Evolutionary conservation across 352 stramenopile species (phyloP), one percentile per base, ranked within the genome.

Genomic region (Phytophthora parvispora): DNA sequence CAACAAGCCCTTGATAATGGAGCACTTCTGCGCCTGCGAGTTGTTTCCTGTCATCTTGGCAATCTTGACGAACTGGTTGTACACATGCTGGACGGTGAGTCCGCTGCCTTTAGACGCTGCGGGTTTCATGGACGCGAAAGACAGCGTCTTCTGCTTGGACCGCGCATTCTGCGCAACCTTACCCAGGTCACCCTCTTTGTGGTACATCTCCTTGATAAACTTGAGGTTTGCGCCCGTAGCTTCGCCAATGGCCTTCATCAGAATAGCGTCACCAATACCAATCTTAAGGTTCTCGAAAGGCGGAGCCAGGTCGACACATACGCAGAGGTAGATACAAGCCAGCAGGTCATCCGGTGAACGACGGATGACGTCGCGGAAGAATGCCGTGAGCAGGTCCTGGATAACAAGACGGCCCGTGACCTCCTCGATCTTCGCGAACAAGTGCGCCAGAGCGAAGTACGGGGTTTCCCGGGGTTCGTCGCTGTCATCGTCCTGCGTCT

Each of bases 251-350:
- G 97, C 95, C 78, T 99, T 99, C 74, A 99, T 99, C 18, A 99
- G 75, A 60, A 99, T 97, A 5, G 95, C 90, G 69, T 99, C 98
- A 28, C 98, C 98, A 52, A 99, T 98, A 18, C 98, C 98, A 27
- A 99, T 95, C 80, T 99, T 98, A 8, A 99, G 80, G 75, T 98
- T 98, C 68, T 99, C 93, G 62, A 98, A 99, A 27, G 96, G 90
- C 2, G 98, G 98, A 20, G 97, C 97, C 4, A 99, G 87, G 60
- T 98, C 84, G 18, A 94, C 97, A 72, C 86, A 96, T 13, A 95
- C 86, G 52, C 92, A 97, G 5, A 98, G 78, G 66, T 98, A 98
- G 36, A 98, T 94, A 64, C 88, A 95, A 8, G 92, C 78, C 38
- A 98, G 74, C 31, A 98, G 72, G 65, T 98, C 95, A 20, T 93